These are phyloP conservation scores for Phaeotremella skinneri DNA, from an alignment of 768 basidiomycete genomes.

Conservation along the genomic window DNA sequence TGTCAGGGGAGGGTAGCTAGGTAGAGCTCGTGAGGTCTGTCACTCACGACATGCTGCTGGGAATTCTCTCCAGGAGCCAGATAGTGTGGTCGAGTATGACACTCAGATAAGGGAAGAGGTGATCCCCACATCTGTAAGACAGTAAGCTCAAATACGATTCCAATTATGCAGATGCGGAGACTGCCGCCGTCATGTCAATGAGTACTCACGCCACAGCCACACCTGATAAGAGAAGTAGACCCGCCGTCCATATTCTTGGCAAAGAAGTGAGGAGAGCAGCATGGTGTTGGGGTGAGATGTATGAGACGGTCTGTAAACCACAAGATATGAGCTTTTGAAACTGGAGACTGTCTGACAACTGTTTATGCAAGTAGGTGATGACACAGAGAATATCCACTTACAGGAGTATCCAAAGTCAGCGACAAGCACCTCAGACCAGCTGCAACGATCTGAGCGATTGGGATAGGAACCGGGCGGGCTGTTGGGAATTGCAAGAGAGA, in stretches of 20 bases:
- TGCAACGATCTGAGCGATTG: conserved; percentile 45
- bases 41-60: conserved; percentile 28
- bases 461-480: conserved; percentile 47
- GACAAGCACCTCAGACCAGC: conserved; percentile 43
- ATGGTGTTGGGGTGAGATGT: conserved; percentile 41
- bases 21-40: not conserved
- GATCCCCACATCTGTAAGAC: conserved; percentile 40
- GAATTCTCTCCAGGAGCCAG: conserved; percentile 41
- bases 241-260: conserved; percentile 37
- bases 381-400: conserved; percentile 24
- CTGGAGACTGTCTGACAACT: not conserved
- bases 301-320: conserved; percentile 29
- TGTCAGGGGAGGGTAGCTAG: no score
- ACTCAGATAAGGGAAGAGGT: conserved; percentile 46
- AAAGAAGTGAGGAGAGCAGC: conserved; percentile 32
- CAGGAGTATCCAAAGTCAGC: conserved; percentile 38
- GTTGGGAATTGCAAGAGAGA: conserved; percentile 39
- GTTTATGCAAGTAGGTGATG: not conserved
- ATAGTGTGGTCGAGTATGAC: conserved; percentile 46
- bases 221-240: conserved; percentile 29
- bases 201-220: conserved; percentile 29
- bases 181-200: not conserved
- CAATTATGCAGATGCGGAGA: no score
- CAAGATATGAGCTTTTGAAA: not conserved
- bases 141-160: not conserved